Conservation (phyloP, 495 filamentous ascomycete species). For the Penicillium soppii region DNA sequence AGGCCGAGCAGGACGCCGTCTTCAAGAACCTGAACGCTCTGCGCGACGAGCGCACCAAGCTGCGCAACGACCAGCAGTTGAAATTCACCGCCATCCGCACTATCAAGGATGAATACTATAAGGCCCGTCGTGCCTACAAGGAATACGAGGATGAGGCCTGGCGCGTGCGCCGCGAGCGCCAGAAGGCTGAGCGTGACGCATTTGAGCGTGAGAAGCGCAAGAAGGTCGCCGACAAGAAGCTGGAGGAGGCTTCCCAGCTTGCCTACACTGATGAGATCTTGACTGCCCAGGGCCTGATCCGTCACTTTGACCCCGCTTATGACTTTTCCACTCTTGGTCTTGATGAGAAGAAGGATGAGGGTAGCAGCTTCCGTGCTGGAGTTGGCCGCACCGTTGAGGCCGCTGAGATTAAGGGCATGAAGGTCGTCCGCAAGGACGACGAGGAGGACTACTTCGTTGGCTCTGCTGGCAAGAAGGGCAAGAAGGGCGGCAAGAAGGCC, state of each 20-base stretch:
- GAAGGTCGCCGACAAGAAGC: constrained; percentile 77
- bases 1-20: constrained; percentile 83
- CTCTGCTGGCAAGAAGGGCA: constrained; percentile 81
- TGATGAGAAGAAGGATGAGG: constrained; percentile 61
- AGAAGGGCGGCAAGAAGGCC: constrained; percentile 79
- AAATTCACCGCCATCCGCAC: constrained; percentile 77
- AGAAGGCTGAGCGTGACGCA: constrained; percentile 75
- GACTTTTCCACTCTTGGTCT: constrained; percentile 57
- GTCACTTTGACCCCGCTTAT: constrained; percentile 83
- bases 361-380: constrained; percentile 71
- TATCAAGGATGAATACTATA: constrained; percentile 83
- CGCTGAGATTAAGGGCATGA: constrained; percentile 72
- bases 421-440: constrained; percentile 76
- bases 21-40: constrained; percentile 84
- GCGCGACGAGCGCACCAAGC: constrained; percentile 81
- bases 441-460: constrained; percentile 88
- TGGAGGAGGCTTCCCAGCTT: constrained; percentile 85
- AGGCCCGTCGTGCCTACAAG: constrained; percentile 69
- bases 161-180: constrained; percentile 70
- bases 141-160: constrained; percentile 79
- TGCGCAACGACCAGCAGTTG: constrained; percentile 77
- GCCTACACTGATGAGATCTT: constrained; percentile 91
- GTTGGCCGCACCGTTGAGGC: constrained; percentile 80
- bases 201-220: constrained; percentile 71
- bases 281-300: constrained; percentile 78